These are phyloP conservation scores for Cercospora sp. DNA, from an alignment of 2,329 filamentous ascomycete genomes.

Conservation along the genomic window DNA sequence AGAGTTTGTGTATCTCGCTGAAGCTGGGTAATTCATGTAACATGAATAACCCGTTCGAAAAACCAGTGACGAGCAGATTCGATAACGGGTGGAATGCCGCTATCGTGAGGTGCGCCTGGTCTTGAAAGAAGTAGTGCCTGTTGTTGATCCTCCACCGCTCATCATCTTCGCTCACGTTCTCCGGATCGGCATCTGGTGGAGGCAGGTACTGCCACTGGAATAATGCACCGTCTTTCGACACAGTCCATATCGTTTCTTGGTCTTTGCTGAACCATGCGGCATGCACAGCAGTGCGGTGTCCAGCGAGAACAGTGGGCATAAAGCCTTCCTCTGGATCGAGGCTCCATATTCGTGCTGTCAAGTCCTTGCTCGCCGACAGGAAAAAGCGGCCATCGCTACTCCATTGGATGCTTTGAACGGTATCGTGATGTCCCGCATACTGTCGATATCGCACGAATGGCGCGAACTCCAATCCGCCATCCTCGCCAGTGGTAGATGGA, in stretches of 20 bases:
- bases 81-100: conserved; percentile 85
- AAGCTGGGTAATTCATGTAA: conserved; percentile 96
- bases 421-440: conserved; percentile 86
- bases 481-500: conserved; percentile 73
- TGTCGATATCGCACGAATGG: conserved; percentile 88
- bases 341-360: conserved; percentile 95
- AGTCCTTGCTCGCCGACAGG: conserved; percentile 83
- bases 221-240: conserved; percentile 95
- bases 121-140: conserved; percentile 91
- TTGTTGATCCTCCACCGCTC: conserved; percentile 89
- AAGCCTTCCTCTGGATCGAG: conserved; percentile 84
- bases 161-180: conserved; percentile 61
- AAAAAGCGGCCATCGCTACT: conserved; percentile 96
- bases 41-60: conserved; percentile 90
- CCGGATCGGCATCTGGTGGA: conserved; percentile 52
- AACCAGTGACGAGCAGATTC: conserved; percentile 92
- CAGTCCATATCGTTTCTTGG: conserved; percentile 93
- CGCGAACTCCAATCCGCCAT: conserved; percentile 85
- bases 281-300: conserved; percentile 85
- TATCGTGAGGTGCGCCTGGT: conserved; percentile 80
- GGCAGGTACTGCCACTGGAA: conserved; percentile 87
- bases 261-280: conserved; percentile 97
- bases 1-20: conserved; percentile 87
- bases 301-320: conserved; percentile 81
- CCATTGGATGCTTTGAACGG: conserved; percentile 85